These are phyloP conservation scores for Suillus subaureus DNA, from an alignment of 768 basidiomycete species.

Conservation along the genomic window DNA sequence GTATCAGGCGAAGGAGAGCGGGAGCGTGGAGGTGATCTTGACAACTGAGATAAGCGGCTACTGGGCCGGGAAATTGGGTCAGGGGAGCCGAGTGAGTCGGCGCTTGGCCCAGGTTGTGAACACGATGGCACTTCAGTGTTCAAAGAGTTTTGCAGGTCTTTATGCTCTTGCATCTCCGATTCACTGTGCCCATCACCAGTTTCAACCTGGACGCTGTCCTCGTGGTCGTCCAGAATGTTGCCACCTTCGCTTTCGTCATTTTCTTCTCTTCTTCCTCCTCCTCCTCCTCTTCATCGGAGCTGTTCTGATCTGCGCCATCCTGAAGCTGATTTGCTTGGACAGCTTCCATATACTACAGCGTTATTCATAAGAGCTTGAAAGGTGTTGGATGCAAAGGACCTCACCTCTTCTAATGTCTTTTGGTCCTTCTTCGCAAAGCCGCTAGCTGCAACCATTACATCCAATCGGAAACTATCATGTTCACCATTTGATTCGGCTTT, in stretches of 20 bases:
- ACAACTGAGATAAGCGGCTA: slow-evolving; percentile 43
- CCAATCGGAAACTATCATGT: slow-evolving; percentile 68
- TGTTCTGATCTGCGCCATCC: slow-evolving; percentile 29
- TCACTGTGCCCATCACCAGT: slow-evolving; percentile 24
- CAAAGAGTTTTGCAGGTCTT: slow-evolving; percentile 2
- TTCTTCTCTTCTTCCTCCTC: slow-evolving; percentile 24
- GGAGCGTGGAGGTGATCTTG: slow-evolving; percentile 56
- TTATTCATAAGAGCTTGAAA: slow-evolving; percentile 23
- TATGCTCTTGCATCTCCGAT: not conserved
- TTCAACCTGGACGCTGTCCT: slow-evolving; percentile 20
- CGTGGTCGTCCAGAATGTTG: slow-evolving; percentile 24
- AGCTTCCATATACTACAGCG: slow-evolving; percentile 66
- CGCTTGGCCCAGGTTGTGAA: slow-evolving; percentile 13
- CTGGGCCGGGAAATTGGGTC: slow-evolving; percentile 28
- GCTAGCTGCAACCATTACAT: slow-evolving; percentile 92
- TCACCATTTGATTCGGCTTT: slow-evolving; percentile 35
- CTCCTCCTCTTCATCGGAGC: slow-evolving; percentile 37
- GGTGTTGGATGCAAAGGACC: slow-evolving; percentile 29
- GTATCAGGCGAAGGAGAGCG: slow-evolving; percentile 47
- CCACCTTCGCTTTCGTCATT: slow-evolving; percentile 34
- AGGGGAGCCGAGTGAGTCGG: not conserved
- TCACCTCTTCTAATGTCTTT: slow-evolving; percentile 81
- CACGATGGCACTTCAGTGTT: slow-evolving; percentile 12
- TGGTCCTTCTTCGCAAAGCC: slow-evolving; percentile 88
- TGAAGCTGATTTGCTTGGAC: slow-evolving; percentile 40